Conservation (phyloP, 176 grass and related monocot species). For the Typha latifolia region DNA sequence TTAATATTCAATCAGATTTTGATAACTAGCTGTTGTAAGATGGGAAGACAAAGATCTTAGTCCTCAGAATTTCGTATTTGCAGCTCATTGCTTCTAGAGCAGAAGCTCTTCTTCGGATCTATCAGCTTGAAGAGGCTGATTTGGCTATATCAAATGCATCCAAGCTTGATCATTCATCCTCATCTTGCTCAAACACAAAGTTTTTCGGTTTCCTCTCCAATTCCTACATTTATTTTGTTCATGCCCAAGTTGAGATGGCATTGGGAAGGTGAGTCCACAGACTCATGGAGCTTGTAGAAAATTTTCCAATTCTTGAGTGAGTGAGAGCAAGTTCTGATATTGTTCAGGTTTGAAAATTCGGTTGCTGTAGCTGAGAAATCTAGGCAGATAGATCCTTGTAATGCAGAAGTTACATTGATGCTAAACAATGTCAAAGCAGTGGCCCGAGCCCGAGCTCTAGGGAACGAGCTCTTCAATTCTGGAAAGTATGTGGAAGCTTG, state of each 20-base stretch:
- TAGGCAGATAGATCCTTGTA: conserved; percentile 3
- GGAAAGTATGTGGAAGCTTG: conserved; percentile 16
- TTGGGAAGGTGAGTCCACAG: conserved; percentile 48
- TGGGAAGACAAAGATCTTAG: neutral
- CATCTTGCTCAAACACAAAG: conserved; percentile 43
- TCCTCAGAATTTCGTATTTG: conserved; percentile 2
- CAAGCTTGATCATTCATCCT: conserved; percentile 59
- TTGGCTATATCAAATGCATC: conserved; percentile 54
- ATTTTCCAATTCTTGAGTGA: neutral
- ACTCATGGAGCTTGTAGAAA: no score
- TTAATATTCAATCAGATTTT: conserved; percentile 2
- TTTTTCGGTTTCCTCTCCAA: conserved; percentile 59
- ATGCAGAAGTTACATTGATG: neutral
- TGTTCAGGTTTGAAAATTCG: conserved; percentile 14
- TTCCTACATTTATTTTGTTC: conserved; percentile 61
- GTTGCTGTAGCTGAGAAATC: conserved; percentile 5
- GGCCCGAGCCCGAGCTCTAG: conserved; percentile 12
- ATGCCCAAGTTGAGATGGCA: conserved; percentile 79
- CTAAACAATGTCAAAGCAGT: conserved; percentile 11
- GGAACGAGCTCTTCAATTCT: conserved; percentile 15
- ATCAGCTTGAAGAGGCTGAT: conserved; percentile 73
- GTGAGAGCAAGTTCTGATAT: neutral
- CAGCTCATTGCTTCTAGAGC: conserved; percentile 75
- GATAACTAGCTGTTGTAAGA: conserved; percentile 6
- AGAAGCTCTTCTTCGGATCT: conserved; percentile 64